A percentile compares a stretch with the other conserved stretches of the same genome.
Conservation (phyloP, 768 basidiomycete species). For the Hypsizygus marmoreus region DNA sequence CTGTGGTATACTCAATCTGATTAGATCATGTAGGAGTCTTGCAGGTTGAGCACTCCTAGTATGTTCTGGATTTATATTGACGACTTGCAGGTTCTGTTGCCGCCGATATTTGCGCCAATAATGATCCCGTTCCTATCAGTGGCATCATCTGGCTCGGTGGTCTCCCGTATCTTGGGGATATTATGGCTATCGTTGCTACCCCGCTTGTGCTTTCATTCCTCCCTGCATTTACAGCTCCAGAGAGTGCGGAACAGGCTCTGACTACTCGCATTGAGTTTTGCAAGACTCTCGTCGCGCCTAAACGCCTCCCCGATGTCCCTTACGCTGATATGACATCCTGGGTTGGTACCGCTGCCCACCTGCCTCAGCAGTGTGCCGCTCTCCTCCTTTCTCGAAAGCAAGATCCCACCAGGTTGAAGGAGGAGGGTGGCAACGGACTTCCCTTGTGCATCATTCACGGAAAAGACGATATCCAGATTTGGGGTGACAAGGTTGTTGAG, state of each 20-base stretch:
- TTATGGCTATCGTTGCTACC: slow-evolving; percentile 12
- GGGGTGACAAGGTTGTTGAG: slow-evolving; percentile 5
- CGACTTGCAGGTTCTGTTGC: no score
- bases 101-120: slow-evolving; percentile 16
- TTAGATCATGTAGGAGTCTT: slow-evolving; percentile 1
- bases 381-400: slow-evolving; percentile 9
- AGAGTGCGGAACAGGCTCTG: slow-evolving; percentile 4
- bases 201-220: slow-evolving; percentile 14
- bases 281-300: slow-evolving; percentile 4
- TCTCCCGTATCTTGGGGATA: slow-evolving; percentile 15
- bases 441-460: slow-evolving; percentile 16
- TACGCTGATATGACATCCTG: slow-evolving; percentile 10
- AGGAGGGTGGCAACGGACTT: slow-evolving; percentile 13
- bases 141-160: slow-evolving; percentile 15
- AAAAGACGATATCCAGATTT: slow-evolving; percentile 6
- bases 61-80: no score
- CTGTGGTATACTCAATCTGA: background rate
- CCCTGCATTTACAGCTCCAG: slow-evolving; percentile 6
- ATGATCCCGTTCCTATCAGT: slow-evolving; percentile 10
- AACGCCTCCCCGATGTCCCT: slow-evolving; percentile 3
- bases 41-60: slow-evolving; percentile 1
- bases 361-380: slow-evolving; percentile 7
- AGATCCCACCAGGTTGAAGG: slow-evolving; percentile 9
- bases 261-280: slow-evolving; percentile 10
- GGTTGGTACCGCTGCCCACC: slow-evolving; percentile 7